These are phyloP conservation scores for Cyclotella atomus DNA, from an alignment of 108 stramenopile genomes.

Conservation along the genomic window DNA sequence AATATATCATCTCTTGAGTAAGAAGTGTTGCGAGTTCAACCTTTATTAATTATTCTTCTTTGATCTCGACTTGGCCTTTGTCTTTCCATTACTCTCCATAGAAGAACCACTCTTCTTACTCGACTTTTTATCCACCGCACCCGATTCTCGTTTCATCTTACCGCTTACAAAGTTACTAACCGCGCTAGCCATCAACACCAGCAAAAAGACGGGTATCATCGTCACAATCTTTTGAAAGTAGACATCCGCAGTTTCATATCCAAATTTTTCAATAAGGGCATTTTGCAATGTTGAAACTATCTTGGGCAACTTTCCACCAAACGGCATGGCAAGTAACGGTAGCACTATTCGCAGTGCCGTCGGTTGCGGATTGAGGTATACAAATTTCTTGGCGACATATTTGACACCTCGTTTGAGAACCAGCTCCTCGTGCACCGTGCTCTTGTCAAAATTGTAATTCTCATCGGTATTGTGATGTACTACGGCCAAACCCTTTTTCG, in stretches of 20 bases:
- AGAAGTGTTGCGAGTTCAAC: too few relatives aligned
- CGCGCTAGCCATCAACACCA: slow-evolving; percentile 52
- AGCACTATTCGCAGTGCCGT: slow-evolving; percentile 66
- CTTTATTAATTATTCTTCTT: slow-evolving; percentile 7
- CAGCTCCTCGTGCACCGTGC: slow-evolving; percentile 72
- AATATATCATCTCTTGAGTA: too few relatives aligned
- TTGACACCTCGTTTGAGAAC: slow-evolving; percentile 43
- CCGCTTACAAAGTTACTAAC: slow-evolving; percentile 36
- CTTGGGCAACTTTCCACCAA: slow-evolving; percentile 71
- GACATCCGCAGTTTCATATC: slow-evolving; percentile 59
- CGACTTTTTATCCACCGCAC: background rate
- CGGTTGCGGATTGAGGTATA: slow-evolving; percentile 67
- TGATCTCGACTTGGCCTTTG: slow-evolving; percentile 7
- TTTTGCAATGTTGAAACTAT: slow-evolving; percentile 57
- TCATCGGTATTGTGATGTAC: slow-evolving; percentile 89
- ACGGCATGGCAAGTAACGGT: slow-evolving; percentile 70
- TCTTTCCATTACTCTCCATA: background rate
- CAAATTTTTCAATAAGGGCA: slow-evolving; percentile 71
- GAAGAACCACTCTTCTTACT: background rate
- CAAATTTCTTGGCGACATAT: slow-evolving; percentile 85
- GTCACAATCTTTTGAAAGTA: slow-evolving; percentile 81
- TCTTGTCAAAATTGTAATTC: slow-evolving; percentile 64
- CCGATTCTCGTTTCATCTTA: background rate
- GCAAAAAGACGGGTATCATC: slow-evolving; percentile 61
- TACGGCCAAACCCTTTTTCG: slow-evolving; percentile 80